Evolutionary conservation across 2,329 filamentous ascomycete species (phyloP).

Genomic region (Xenoacremonium recifei): DNA sequence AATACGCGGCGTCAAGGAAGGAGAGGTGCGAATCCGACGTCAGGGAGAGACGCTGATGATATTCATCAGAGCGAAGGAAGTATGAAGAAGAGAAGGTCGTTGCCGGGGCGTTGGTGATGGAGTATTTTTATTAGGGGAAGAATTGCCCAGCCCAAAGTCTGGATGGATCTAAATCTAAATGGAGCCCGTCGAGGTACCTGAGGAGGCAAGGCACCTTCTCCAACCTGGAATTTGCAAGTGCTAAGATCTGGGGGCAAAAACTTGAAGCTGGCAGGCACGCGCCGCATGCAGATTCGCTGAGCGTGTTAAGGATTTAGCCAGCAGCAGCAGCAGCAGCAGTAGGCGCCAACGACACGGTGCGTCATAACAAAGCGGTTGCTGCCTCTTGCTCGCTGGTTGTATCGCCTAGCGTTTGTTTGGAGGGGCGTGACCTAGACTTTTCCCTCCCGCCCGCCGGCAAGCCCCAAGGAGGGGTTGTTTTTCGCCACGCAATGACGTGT

Average conservation of each 20-base stretch:
- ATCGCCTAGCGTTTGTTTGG: neutral
- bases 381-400: slow-evolving; percentile 13
- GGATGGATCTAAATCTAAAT: too few species aligned
- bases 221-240: too few species aligned
- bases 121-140: neutral
- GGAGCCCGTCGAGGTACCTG: too few species aligned
- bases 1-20: neutral
- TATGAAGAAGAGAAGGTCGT: slow-evolving; percentile 2
- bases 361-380: slow-evolving; percentile 25
- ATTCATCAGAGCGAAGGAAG: slow-evolving; percentile 1
- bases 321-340: neutral
- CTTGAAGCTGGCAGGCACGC: too few species aligned
- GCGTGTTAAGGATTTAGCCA: neutral
- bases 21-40: neutral
- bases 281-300: too few species aligned
- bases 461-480: slow-evolving; percentile 8
- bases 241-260: too few species aligned
- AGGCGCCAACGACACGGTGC: slow-evolving; percentile 15
- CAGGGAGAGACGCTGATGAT: neutral
- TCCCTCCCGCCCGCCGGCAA: too few species aligned
- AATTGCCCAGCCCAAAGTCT: neutral
- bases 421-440: too few species aligned
- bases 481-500: slow-evolving; percentile 15
- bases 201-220: too few species aligned
- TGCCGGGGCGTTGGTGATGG: neutral